These are phyloP conservation scores for Diddensiella transvaalensis DNA, from an alignment of 805 yeast genomes.

Conservation along the genomic window DNA sequence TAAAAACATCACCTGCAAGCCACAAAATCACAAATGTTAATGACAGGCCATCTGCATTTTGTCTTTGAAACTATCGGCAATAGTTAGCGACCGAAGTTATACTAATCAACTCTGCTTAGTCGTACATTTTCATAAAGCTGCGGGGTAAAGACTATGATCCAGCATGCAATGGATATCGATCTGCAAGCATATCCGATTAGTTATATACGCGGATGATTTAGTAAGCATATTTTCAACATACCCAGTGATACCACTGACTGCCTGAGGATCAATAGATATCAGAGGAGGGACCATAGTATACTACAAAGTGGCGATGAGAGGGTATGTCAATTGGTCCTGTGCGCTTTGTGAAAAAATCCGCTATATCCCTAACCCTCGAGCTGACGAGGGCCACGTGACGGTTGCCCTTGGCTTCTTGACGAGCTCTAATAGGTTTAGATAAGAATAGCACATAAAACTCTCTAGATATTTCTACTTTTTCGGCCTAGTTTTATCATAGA, in stretches of 20 bases:
- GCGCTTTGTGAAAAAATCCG: too few species aligned
- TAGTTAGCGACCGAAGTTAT: too few species aligned
- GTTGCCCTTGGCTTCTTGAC: too few species aligned
- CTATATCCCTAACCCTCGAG: too few species aligned
- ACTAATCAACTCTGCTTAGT: background rate
- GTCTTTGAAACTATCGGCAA: conserved; percentile 63
- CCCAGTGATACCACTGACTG: conserved; percentile 74
- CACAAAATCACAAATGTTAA: conserved; percentile 81
- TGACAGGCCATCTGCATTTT: conserved; percentile 87
- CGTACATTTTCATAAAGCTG: conserved; percentile 81
- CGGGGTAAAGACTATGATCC: conserved; percentile 97
- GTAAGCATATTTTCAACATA: conserved; percentile 18
- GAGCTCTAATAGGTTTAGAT: too few species aligned
- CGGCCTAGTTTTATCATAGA: too few species aligned
- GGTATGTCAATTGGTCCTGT: too few species aligned
- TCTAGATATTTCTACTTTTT: too few species aligned
- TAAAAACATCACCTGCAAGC: conserved; percentile 92
- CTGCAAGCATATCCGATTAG: conserved; percentile 31
- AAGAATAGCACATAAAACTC: too few species aligned
- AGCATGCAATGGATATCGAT: conserved; percentile 91
- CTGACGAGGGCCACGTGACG: too few species aligned
- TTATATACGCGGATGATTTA: background rate
- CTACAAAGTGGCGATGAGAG: too few species aligned
- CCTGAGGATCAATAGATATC: conserved; percentile 29
- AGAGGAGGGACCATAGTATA: conserved; percentile 15